Evolutionary conservation across 306 rosid species (phyloP), one percentile per base, ranked within the genome.

Genomic region (Glycyrrhiza uralensis): DNA sequence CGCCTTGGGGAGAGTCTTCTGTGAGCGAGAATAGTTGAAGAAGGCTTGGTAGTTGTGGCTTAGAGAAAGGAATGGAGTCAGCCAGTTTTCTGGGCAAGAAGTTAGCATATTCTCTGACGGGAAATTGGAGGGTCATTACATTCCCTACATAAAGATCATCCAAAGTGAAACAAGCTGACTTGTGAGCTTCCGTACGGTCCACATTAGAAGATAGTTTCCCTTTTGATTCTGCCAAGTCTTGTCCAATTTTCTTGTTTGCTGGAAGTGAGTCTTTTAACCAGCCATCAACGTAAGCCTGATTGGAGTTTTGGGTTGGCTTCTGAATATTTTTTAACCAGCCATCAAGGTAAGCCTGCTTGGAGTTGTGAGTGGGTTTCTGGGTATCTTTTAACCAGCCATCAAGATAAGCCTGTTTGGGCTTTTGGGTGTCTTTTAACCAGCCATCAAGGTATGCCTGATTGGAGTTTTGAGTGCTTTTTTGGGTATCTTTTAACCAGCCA

Each of bases 61-160:
- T 44, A 13, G 66, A 84, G 59, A 86, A 76, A 17, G 90, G 86
- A 45, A 86, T 79, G 17, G 89, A 72, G n/a, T 84, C 88, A 1
- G 83, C 83, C 65, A 51, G 76, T 44, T 79, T 76, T 70, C 42
- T 79, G 73, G 82, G 79, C 30, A 86, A 51, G 69, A 83, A 86
- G 6, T n/a, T 33, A 10, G 84, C 47, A 15, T 39, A 76, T 2
- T 83, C 76, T 55, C 64, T 12, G 5, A 81, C 55, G 2, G 84
- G 82, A 20, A 83, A 86, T 57, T 75, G 17, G 14, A 83, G 76
- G 4, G 82, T 64, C 90, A 86, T 78, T 28, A 13, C 51, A 12
- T 76, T 81, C 56, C 84, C 86, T 11, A 51, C 74, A 61, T 62
- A 26, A 3, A 86, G 57, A 69, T 86, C 86, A 14, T 74, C 68